phyloP scores from a whole-genome alignment of 495 filamentous ascomycete genomes.

The Penicillium tannophilum region DNA sequence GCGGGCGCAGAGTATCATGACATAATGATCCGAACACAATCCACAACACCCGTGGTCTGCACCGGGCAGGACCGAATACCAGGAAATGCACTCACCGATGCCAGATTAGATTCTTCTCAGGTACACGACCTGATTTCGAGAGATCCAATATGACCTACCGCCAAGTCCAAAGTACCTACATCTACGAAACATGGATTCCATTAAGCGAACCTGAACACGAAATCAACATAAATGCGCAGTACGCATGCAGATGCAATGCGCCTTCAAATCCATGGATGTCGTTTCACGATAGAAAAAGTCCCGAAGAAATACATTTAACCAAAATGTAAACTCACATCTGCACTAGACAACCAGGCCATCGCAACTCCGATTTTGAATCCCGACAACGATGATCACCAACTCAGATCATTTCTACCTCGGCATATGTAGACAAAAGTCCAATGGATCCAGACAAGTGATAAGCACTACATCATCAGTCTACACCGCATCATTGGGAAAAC shows the following conservation, averaged over 20 bases:
- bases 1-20: too few relatives aligned
- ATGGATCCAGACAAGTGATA: background rate
- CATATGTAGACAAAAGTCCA: background rate
- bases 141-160: background rate
- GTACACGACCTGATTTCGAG: background rate
- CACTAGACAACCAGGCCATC: background rate
- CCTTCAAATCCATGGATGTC: background rate
- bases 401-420: too few relatives aligned
- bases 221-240: background rate
- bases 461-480: background rate
- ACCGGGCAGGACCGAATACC: background rate
- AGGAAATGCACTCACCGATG: background rate
- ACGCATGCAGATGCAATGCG: conserved; percentile 1
- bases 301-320: background rate
- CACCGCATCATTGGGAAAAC: background rate
- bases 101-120: background rate
- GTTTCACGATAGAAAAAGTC: conserved; percentile 3
- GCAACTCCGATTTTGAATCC: too few relatives aligned
- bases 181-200: background rate
- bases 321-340: background rate
- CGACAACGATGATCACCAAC: too few relatives aligned
- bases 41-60: too few relatives aligned
- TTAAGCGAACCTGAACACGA: background rate
- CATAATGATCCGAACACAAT: too few relatives aligned
- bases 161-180: background rate